Conservation (phyloP, 192 early-diverging fungal species). For the Backusella tuberculispora region DNA sequence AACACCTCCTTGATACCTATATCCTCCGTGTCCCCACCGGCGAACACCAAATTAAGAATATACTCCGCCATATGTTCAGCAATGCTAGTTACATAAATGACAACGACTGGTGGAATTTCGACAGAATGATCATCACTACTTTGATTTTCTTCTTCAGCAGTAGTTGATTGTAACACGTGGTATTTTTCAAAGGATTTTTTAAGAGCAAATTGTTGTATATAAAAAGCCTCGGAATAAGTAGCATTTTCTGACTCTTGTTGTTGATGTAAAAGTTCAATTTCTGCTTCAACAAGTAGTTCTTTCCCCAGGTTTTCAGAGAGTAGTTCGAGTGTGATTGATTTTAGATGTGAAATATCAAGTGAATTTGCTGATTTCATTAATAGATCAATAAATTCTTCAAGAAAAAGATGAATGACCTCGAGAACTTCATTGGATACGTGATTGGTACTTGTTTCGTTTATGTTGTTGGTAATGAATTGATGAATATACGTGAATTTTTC, state of each 20-base stretch:
- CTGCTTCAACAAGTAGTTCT: slow-evolving; percentile 60
- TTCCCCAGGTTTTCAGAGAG: slow-evolving; percentile 58
- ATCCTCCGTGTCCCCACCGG: slow-evolving; percentile 51
- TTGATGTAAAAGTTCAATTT: slow-evolving; percentile 59
- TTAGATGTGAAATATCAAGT: slow-evolving; percentile 52
- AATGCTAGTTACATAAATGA: slow-evolving; percentile 61
- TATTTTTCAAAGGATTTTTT: slow-evolving; percentile 40
- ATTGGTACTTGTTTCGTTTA: slow-evolving; percentile 48
- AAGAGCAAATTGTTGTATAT: slow-evolving; percentile 28
- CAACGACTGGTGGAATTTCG: slow-evolving; percentile 39
- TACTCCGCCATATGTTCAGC: slow-evolving; percentile 62
- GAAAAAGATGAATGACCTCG: slow-evolving; percentile 54
- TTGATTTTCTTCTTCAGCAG: no score
- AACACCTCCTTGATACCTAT: slow-evolving; percentile 55
- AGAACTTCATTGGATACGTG: slow-evolving; percentile 59
- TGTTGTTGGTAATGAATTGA: background rate
- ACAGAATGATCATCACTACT: background rate
- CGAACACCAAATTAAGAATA: slow-evolving; percentile 51
- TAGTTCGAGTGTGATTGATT: slow-evolving; percentile 42
- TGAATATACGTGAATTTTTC: background rate
- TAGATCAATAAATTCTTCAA: slow-evolving; percentile 58
- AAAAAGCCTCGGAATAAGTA: slow-evolving; percentile 33
- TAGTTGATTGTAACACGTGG: no score
- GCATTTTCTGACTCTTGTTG: slow-evolving; percentile 43
- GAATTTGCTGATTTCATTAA: slow-evolving; percentile 52